A percentile compares a stretch with the other conserved stretches of the same genome.
Evolutionary conservation across 441 rosid genomes (phyloP).

Genomic region (Gossypium schwendimanii): DNA sequence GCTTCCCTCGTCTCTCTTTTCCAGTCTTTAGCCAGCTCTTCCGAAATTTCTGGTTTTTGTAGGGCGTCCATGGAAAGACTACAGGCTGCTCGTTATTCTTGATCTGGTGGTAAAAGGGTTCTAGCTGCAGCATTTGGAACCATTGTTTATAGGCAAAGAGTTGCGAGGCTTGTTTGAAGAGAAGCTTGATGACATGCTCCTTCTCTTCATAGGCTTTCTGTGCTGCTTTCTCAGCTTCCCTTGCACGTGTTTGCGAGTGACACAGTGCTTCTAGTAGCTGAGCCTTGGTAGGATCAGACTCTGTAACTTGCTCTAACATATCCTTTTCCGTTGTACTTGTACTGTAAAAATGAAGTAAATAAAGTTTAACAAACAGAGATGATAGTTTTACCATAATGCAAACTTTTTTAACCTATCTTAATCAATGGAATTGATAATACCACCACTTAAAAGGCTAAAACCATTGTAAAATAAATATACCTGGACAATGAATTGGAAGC

Average conservation of each 20-base stretch:
- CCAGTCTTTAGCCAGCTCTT: slow-evolving; percentile 33
- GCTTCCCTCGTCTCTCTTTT: slow-evolving; percentile 38
- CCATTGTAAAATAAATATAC: slow-evolving; percentile 19
- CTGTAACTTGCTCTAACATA: slow-evolving; percentile 27
- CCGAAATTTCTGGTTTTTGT: slow-evolving; percentile 28
- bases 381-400: background rate
- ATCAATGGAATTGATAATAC: background rate
- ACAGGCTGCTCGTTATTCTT: slow-evolving; percentile 47
- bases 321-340: slow-evolving; percentile 27
- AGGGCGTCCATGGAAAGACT: slow-evolving; percentile 44
- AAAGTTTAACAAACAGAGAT: background rate
- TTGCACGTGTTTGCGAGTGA: slow-evolving; percentile 93
- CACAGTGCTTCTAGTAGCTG: slow-evolving; percentile 80
- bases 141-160: slow-evolving; percentile 89
- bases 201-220: slow-evolving; percentile 76
- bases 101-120: slow-evolving; percentile 53
- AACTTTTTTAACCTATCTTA: background rate
- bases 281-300: slow-evolving; percentile 55
- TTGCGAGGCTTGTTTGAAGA: slow-evolving; percentile 88
- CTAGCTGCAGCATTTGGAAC: slow-evolving; percentile 79
- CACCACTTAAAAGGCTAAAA: background rate
- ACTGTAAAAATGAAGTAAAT: slow-evolving; percentile 17
- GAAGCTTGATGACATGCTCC: slow-evolving; percentile 66
- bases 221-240: slow-evolving; percentile 90
- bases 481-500: slow-evolving; percentile 41